These are phyloP conservation scores for Ajuga chamaepitys DNA, from an alignment of 257 asterid species.

Conservation along the genomic window DNA sequence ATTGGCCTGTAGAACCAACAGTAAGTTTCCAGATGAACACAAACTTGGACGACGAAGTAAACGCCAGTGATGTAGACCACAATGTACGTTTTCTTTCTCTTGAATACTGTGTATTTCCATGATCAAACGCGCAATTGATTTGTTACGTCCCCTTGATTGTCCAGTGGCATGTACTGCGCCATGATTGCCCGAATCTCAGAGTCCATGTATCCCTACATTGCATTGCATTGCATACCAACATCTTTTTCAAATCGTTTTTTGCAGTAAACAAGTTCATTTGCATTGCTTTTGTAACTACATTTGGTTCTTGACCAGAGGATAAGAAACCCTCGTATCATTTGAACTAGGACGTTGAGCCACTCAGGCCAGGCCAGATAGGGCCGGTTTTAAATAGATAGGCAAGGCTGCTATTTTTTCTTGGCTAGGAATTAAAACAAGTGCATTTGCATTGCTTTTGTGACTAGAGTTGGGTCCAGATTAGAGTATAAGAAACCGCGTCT, in stretches of 20 bases:
- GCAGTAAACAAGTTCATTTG: background rate
- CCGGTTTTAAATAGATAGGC: no score
- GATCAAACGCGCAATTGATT: slow-evolving; percentile 36
- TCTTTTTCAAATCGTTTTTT: background rate
- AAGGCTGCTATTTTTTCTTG: no score
- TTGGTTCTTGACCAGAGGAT: no score
- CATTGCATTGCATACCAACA: slow-evolving; percentile 20
- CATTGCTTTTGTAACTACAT: background rate
- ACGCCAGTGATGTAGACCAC: background rate
- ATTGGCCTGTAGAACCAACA: background rate
- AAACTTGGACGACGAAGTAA: background rate
- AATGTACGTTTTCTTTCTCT: background rate
- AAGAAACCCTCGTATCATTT: no score
- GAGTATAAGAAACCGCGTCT: no score
- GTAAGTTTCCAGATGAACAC: background rate
- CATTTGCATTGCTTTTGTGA: no score
- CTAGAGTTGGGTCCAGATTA: no score
- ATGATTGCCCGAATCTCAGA: slow-evolving; percentile 93
- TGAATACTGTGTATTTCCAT: background rate
- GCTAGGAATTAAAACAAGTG: no score
- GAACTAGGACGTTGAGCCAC: no score
- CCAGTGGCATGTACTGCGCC: slow-evolving; percentile 97
- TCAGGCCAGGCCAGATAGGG: no score
- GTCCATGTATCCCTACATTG: slow-evolving; percentile 97
- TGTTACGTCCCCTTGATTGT: slow-evolving; percentile 73